Evolutionary conservation across 2,329 filamentous ascomycete species (phyloP), one percentile per base, ranked within the genome.

Genomic region (Colletotrichum lupini): DNA sequence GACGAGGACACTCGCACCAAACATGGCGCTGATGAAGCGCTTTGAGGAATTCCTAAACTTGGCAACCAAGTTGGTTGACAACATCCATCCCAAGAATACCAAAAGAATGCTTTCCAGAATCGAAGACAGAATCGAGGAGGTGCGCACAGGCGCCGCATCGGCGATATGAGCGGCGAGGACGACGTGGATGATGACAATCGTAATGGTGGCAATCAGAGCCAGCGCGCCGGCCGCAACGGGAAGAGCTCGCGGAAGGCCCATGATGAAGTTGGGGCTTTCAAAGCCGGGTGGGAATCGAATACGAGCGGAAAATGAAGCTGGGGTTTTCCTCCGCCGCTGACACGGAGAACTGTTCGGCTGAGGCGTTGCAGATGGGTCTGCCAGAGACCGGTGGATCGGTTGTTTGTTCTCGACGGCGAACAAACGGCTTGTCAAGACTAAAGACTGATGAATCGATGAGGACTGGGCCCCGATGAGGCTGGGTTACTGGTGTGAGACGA

Each of bases 101-200:
- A 87, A 75, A 4, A 84, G 80, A 37, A 81, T 52, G 26, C 77
- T 77, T 76, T 87, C 82, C 63, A 84, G 75, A 70, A 80, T 75
- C 4, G 82, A 79, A 8, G 85, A 83, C 28, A 85, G 77, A 22
- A 83, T 79, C 9, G 85, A 84, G 1, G 83, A 79, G 42, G 77
- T 78, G 68, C 78, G 78, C 5, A 83, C 81, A 6, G 81, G 71
- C 1, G 80, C 77, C 5, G 78, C n/a, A 80, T 80, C 30, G 79
- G 73, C 3, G 79, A 79, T 30, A 78, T 75, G 49, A 78, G 77
- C 57, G 22, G 84, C 84, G 42, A 86, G 78, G 56, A 86, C 78
- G 37, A 83, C 78, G 37, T 86, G 81, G 28, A 87, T 77, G 52
- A 81, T 81, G 28, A 86, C 63, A 14, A 83, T 78, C 16, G 83